These are phyloP conservation scores for Lodderomyces elongisporus DNA, from an alignment of 1,139 yeast species.

Conservation along the genomic window DNA sequence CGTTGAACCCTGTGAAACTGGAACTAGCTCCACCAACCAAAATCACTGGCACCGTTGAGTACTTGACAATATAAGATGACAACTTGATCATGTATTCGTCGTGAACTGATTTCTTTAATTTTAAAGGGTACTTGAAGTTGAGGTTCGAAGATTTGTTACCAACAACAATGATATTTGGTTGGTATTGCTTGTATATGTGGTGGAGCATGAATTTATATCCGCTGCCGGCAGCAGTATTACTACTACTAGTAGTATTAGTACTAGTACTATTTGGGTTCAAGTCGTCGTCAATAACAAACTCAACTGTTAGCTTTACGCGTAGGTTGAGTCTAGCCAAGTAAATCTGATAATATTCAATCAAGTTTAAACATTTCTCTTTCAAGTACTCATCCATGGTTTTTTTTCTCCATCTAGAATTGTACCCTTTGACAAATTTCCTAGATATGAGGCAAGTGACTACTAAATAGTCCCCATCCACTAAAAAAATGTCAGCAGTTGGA, in stretches of 20 bases:
- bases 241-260: not conserved
- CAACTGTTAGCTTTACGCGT: slow-evolving; percentile 49
- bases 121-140: slow-evolving; percentile 41
- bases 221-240: not conserved
- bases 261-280: slow-evolving; percentile 11
- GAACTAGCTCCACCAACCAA: slow-evolving; percentile 32
- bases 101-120: slow-evolving; percentile 19
- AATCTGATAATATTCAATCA: slow-evolving; percentile 35
- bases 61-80: slow-evolving; percentile 37
- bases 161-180: slow-evolving; percentile 35
- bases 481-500: slow-evolving; percentile 14
- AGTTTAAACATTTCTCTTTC: slow-evolving; percentile 33
- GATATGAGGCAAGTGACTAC: slow-evolving; percentile 40
- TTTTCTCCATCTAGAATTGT: slow-evolving; percentile 12
- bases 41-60: slow-evolving; percentile 39
- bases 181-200: slow-evolving; percentile 37
- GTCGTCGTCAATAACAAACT: slow-evolving; percentile 36
- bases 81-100: slow-evolving; percentile 30
- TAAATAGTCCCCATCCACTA: slow-evolving; percentile 37
- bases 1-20: not conserved
- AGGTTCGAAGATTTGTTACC: slow-evolving; percentile 39
- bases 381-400: slow-evolving; percentile 25
- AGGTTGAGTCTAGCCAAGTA: slow-evolving; percentile 17
- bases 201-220: slow-evolving; percentile 36
- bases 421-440: slow-evolving; percentile 19